Base-by-base conservation (phyloP, 1,284 basidiomycete genomes). In the Cronartium quercuum region DNA sequence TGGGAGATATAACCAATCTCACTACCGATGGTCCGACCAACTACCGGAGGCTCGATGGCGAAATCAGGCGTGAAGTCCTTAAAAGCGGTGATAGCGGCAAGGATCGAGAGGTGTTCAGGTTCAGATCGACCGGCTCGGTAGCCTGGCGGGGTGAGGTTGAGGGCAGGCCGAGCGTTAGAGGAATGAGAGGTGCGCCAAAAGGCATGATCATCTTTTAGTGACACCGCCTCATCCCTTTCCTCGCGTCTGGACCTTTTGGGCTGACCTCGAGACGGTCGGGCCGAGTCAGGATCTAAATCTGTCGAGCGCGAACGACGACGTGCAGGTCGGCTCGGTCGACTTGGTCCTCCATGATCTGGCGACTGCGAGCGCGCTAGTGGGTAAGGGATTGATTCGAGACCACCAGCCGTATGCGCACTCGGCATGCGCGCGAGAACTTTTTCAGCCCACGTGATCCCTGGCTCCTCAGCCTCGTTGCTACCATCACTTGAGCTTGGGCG, bases 51-150 rank as follows among this genome's bases (percentile, higher is more conserved):
- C n/a, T 7, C 40, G 35, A 74, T 74, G 24, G 35, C 37, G 51
- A 74, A 74, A 58, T 66, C 70, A 35, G 70, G 64, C 13, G 70
- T 60, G 42, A 74, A 74, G 35, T 74, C 70, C 24, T 66, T 74
- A 41, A 66, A 66, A 3, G 58, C 24, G 34, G 47, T 37, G 60
- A 60, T 64, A 1, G 55, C 38, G 1, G 62, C 47, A 18, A 57
- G 38, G 5, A 64, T 42, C 1, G 62, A 3, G 21, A 57, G 35
- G 13, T 62, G 42, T 21, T 29, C 29, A 10, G 21, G 29, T 1
- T 37, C 62, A n/a, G 57, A 38, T 41, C 55, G 40, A 6, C 34
- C 58, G 38, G n/a, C 37, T 38, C 62, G 69, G 47, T 34, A 51
- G 10, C 21, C 60, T 12, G 69, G 69, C 18, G 69, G 69, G 18